Evolutionary conservation across 2,329 filamentous ascomycete species (phyloP).

Genomic region (Aureobasidium lini): DNA sequence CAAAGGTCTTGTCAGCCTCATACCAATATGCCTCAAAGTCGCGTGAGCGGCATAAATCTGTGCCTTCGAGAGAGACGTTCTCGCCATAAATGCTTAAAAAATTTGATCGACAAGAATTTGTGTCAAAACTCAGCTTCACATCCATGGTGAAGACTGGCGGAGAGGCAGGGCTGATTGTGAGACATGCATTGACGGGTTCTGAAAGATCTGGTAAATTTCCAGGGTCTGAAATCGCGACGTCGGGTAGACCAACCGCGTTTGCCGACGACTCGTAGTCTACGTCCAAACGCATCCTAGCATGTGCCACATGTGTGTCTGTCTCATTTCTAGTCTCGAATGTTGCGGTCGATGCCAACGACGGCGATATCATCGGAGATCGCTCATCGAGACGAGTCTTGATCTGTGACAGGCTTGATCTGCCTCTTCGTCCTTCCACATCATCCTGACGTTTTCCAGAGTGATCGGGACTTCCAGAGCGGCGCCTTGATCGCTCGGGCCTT

Average conservation of each 20-base stretch:
- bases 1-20: neutral
- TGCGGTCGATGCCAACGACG: neutral
- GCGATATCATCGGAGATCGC: neutral
- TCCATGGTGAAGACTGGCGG: neutral
- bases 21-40: constrained; percentile 14
- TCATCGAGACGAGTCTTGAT: neutral
- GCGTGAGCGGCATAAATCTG: neutral
- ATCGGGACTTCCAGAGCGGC: neutral
- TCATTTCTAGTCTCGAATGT: neutral
- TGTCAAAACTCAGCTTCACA: neutral
- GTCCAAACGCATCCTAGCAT: neutral
- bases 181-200: neutral
- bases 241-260: neutral
- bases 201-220: neutral
- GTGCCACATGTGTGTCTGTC: neutral
- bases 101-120: neutral
- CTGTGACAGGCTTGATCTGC: neutral
- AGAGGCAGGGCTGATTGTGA: neutral
- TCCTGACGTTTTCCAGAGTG: neutral
- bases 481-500: neutral
- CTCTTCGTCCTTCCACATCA: neutral
- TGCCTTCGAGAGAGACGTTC: neutral
- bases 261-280: neutral
- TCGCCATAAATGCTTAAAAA: neutral
- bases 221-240: neutral